Conservation (phyloP, 2,329 filamentous ascomycete genomes). For the Ascochyta rabiei region DNA sequence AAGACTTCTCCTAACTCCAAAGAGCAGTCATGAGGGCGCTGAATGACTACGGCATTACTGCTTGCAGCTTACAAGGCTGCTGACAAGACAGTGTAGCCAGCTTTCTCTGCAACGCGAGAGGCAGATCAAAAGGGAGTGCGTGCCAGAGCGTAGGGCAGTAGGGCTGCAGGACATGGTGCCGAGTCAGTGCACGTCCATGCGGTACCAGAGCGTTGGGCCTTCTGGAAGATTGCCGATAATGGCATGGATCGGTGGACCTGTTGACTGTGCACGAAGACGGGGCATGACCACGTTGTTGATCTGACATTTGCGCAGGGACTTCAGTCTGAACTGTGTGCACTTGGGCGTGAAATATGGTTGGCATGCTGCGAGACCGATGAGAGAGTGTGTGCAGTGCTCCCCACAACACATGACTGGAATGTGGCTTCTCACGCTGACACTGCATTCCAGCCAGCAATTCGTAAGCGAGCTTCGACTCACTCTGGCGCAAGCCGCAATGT, state of each 20-base stretch:
- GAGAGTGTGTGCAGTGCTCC: conserved; percentile 1
- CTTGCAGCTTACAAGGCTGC: too few species aligned
- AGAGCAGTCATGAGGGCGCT: too few species aligned
- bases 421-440: background rate
- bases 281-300: conserved; percentile 5
- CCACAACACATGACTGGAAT: conserved; percentile 1
- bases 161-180: conserved; percentile 18
- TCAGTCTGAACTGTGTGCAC: background rate
- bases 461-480: conserved; percentile 19
- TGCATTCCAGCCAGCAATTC: conserved; percentile 4
- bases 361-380: conserved; percentile 2
- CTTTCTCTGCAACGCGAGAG: too few species aligned
- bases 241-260: conserved; percentile 8
- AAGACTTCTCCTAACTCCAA: too few species aligned
- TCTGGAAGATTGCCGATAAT: conserved; percentile 21
- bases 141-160: conserved; percentile 13
- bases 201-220: conserved; percentile 14
- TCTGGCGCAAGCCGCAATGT: conserved; percentile 9
- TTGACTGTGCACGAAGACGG: background rate
- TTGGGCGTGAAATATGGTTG: background rate
- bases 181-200: conserved; percentile 17
- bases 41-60: too few species aligned
- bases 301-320: background rate
- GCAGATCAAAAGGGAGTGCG: background rate
- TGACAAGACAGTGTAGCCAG: too few species aligned